Conservation (phyloP, 1,284 basidiomycete species). For the Wolfiporia cocos region DNA sequence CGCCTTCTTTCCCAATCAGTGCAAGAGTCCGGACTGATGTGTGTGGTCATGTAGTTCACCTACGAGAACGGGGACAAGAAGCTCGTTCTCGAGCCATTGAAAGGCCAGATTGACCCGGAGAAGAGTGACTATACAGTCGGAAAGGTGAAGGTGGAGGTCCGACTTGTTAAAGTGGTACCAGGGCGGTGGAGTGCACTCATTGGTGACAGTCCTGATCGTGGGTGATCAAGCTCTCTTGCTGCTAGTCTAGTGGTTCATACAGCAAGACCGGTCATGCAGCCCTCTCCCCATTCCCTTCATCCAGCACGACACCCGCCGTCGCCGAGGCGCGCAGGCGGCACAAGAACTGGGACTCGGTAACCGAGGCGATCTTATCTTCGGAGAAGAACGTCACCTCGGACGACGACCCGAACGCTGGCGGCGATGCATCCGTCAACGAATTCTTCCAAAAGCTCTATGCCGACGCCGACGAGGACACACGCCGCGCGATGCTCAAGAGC, state of each 20-base stretch:
- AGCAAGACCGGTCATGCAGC: no score
- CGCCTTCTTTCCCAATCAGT: slow-evolving; percentile 12
- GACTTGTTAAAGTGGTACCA: slow-evolving; percentile 52
- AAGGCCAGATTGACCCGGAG: slow-evolving; percentile 69
- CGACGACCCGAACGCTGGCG: slow-evolving; percentile 80
- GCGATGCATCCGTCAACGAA: slow-evolving; percentile 68
- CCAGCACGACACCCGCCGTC: no score
- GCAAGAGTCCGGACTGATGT: no score
- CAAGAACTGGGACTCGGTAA: slow-evolving; percentile 85
- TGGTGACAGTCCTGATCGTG: slow-evolving; percentile 71
- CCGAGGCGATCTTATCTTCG: slow-evolving; percentile 51
- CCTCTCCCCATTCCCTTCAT: no score
- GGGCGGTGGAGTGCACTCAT: slow-evolving; percentile 76
- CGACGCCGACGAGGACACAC: slow-evolving; percentile 85
- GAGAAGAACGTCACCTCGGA: slow-evolving; percentile 59
- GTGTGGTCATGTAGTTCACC: slow-evolving; percentile 36
- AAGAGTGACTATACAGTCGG: slow-evolving; percentile 64
- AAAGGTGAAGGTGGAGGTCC: slow-evolving; percentile 80
- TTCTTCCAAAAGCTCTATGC: slow-evolving; percentile 85
- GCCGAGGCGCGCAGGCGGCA: slow-evolving; percentile 32
- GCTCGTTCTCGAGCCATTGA: slow-evolving; percentile 69
- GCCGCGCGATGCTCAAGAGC: slow-evolving; percentile 93
- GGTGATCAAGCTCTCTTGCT: no score
- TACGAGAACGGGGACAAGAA: slow-evolving; percentile 62
- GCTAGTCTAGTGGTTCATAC: no score